Conservation (phyloP, 495 filamentous ascomycete species). For the Talaromyces nanjingensis region DNA sequence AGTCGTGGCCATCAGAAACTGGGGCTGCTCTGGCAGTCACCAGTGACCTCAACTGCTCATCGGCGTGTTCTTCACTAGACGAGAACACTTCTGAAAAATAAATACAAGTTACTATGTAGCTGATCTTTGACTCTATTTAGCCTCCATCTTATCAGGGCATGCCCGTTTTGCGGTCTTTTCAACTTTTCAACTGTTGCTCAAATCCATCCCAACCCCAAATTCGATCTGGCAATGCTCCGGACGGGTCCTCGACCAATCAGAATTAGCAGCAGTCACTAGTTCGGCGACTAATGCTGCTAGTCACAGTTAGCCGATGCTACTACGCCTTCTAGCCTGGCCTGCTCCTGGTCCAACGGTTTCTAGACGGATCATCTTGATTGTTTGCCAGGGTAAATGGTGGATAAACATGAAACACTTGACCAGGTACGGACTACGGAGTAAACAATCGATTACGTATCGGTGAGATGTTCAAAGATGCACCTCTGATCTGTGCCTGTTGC, state of each 20-base stretch:
- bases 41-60: neutral
- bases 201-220: neutral
- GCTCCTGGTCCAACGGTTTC: neutral
- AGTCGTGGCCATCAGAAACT: neutral
- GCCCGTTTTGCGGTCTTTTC: neutral
- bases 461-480: neutral
- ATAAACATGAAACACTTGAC: neutral
- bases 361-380: neutral
- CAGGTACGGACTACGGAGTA: neutral
- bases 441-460: neutral
- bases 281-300: neutral
- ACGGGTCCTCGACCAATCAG: neutral
- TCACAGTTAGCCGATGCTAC: neutral
- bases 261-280: neutral
- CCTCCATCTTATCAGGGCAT: neutral
- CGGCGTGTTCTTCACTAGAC: neutral
- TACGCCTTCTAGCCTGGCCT: neutral
- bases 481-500: neutral
- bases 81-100: neutral
- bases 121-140: neutral
- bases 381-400: neutral
- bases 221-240: neutral
- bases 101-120: too few relatives aligned
- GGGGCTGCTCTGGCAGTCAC: neutral
- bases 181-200: neutral